phyloP scores from a whole-genome alignment of 371 early-diverging fungal genomes.

The Sporodiniella umbellata region DNA sequence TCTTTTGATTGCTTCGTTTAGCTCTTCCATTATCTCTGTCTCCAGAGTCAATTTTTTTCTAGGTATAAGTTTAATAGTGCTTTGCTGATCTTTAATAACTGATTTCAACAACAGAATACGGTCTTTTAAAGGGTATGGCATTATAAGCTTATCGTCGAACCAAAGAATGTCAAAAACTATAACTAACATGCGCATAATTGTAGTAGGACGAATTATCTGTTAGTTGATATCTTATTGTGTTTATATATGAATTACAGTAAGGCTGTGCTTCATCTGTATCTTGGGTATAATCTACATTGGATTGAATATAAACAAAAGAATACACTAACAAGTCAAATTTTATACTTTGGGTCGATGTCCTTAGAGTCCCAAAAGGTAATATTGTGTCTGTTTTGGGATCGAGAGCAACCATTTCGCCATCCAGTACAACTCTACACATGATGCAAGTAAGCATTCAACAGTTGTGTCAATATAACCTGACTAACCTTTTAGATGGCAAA shows the following conservation, averaged over 20 bases:
- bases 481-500: background rate
- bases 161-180: slow-evolving; percentile 73
- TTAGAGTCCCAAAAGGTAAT: slow-evolving; percentile 71
- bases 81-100: slow-evolving; percentile 47
- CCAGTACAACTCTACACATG: slow-evolving; percentile 29
- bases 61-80: slow-evolving; percentile 48
- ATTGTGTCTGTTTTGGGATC: slow-evolving; percentile 53
- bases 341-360: slow-evolving; percentile 57
- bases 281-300: slow-evolving; percentile 20
- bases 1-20: slow-evolving; percentile 54
- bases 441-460: background rate
- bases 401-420: slow-evolving; percentile 76
- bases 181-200: slow-evolving; percentile 22
- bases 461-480: background rate
- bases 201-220: background rate
- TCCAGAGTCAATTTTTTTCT: slow-evolving; percentile 48
- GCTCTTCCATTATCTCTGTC: slow-evolving; percentile 56
- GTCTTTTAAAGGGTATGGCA: slow-evolving; percentile 48
- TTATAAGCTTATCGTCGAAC: slow-evolving; percentile 57
- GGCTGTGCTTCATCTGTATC: slow-evolving; percentile 44
- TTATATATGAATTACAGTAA: slow-evolving; percentile 40
- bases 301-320: slow-evolving; percentile 10
- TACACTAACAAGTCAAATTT: no score
- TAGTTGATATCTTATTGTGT: background rate
- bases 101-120: slow-evolving; percentile 48